These are phyloP conservation scores for Phylloporus sp. DNA, from an alignment of 768 basidiomycete species.

Conservation along the genomic window DNA sequence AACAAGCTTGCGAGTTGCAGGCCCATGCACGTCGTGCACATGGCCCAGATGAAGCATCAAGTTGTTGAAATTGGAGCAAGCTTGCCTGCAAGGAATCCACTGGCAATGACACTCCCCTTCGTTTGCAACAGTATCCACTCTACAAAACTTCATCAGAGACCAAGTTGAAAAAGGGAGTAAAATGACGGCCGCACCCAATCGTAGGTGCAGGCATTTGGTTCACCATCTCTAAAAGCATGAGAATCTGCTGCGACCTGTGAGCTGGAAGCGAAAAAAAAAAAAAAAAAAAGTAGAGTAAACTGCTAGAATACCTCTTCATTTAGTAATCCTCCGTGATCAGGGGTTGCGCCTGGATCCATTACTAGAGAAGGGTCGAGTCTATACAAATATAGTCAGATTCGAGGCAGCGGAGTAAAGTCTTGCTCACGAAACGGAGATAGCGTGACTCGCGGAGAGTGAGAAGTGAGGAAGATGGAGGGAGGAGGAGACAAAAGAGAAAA, in stretches of 20 bases:
- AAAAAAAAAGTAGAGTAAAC: too few relatives aligned
- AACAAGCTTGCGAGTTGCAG: not conserved
- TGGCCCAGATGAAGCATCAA: conserved; percentile 4
- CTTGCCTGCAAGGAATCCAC: conserved; percentile 6
- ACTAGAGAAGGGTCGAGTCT: not conserved
- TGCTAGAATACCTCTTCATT: conserved; percentile 3
- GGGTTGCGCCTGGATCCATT: not conserved
- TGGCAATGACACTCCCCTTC: not conserved
- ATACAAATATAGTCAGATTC: not conserved
- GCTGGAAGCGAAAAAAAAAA: not conserved
- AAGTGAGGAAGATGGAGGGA: too few relatives aligned
- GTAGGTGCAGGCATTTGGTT: not conserved
- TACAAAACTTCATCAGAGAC: not conserved
- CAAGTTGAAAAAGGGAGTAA: not conserved
- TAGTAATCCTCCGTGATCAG: not conserved
- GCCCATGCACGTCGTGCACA: conserved; percentile 5
- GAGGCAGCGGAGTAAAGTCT: not conserved
- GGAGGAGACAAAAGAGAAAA: not conserved
- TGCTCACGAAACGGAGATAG: not conserved
- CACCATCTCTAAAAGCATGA: not conserved
- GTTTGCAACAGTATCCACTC: not conserved
- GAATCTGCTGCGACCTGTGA: conserved; percentile 4
- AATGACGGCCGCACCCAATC: not conserved
- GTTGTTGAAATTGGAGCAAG: not conserved
- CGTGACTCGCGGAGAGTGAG: not conserved